phyloP scores from a whole-genome alignment of 176 grass and related monocot species.

The Aegilops umbellulata region DNA sequence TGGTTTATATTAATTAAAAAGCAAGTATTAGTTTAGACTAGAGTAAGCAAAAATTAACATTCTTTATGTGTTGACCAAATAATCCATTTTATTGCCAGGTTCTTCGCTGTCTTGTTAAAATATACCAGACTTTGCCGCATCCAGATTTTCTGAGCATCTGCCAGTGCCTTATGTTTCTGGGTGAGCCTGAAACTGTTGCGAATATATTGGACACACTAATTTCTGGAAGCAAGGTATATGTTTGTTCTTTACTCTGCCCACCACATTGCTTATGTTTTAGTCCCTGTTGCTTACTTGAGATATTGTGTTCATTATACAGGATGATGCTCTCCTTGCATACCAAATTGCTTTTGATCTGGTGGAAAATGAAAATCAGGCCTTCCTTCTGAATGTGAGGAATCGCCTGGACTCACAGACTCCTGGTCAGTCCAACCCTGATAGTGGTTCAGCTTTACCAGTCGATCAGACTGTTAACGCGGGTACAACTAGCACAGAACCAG shows the following conservation, averaged over 20 bases:
- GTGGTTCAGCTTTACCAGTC: constrained; percentile 34
- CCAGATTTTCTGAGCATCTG: constrained; percentile 95
- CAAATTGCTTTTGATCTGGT: constrained; percentile 97
- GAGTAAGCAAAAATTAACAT: neutral
- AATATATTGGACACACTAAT: constrained; percentile 89
- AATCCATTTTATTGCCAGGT: constrained; percentile 50
- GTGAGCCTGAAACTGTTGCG: constrained; percentile 76
- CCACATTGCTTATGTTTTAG: neutral
- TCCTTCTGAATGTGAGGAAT: constrained; percentile 78
- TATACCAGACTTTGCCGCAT: constrained; percentile 78
- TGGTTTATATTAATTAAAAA: neutral
- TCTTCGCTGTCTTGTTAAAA: constrained; percentile 85
- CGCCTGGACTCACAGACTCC: constrained; percentile 27
- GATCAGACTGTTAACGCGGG: constrained; percentile 41
- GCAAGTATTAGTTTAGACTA: neutral
- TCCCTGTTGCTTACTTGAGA: constrained; percentile 18
- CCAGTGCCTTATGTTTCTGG: constrained; percentile 95
- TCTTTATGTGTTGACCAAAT: neutral
- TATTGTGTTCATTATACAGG: constrained; percentile 55
- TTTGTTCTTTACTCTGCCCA: constrained; percentile 28
- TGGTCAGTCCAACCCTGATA: constrained; percentile 28
- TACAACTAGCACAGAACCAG: constrained; percentile 39
- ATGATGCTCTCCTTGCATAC: constrained; percentile 88
- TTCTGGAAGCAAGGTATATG: constrained; percentile 71
- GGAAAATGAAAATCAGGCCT: constrained; percentile 99